Percentiles rank a stretch among this genome's conserved stretches.
phyloP scores from a whole-genome alignment of 805 yeast species.

The Metschnikowia kofuensis region DNA sequence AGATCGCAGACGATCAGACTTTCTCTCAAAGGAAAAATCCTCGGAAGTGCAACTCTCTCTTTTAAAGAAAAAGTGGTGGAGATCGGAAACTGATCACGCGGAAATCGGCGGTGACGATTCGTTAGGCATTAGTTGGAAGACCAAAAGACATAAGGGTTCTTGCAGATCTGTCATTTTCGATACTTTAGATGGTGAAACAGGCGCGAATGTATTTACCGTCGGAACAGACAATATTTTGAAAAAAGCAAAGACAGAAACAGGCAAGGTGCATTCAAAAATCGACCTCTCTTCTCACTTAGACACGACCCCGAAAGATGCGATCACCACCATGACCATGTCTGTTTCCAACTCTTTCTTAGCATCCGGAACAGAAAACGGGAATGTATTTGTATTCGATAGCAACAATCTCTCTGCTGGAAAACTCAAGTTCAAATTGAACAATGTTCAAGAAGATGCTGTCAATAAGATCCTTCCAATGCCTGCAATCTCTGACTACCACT shows the following conservation, averaged over 20 bases:
- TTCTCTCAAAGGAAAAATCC: conserved; percentile 20
- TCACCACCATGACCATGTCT: conserved; percentile 45
- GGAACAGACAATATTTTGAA: conserved; percentile 83
- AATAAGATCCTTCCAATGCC: conserved; percentile 71
- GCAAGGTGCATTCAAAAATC: conserved; percentile 66
- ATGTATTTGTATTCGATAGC: conserved; percentile 61
- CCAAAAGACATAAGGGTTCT: conserved; percentile 87
- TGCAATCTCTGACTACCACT: conserved; percentile 72
- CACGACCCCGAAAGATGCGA: conserved; percentile 25
- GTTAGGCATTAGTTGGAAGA: conserved; percentile 62
- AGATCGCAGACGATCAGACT: conserved; percentile 21
- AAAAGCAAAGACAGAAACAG: conserved; percentile 66
- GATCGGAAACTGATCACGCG: conserved; percentile 28
- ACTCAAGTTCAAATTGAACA: conserved; percentile 44
- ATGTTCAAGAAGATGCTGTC: conserved; percentile 74
- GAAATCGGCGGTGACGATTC: conserved; percentile 25
- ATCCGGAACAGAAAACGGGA: conserved; percentile 69
- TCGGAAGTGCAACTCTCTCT: conserved; percentile 25
- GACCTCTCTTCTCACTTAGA: conserved; percentile 21
- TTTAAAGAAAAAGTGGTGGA: conserved; percentile 47
- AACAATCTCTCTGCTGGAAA: conserved; percentile 41
- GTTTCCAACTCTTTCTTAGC: conserved; percentile 49
- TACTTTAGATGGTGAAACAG: conserved; percentile 42
- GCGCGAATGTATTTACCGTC: conserved; percentile 58
- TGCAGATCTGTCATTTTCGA: conserved; percentile 73